Evolutionary conservation across 2,329 filamentous ascomycete species (phyloP).

Genomic region (Seiridium unicorne): DNA sequence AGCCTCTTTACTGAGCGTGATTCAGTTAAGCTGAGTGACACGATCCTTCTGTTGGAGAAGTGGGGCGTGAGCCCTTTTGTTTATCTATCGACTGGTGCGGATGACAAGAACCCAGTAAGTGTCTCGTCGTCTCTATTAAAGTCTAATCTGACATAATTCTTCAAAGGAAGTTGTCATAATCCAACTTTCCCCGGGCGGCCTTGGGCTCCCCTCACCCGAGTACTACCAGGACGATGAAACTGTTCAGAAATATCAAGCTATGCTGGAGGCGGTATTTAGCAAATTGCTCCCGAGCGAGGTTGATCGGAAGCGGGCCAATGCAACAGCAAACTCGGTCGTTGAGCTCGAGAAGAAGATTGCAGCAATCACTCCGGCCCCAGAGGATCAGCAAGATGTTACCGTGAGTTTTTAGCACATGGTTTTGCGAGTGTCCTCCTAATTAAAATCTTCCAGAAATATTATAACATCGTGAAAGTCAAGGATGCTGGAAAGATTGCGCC

Average conservation of each 20-base stretch:
- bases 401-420: slow-evolving; percentile 22
- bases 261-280: slow-evolving; percentile 37
- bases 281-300: slow-evolving; percentile 24
- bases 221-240: slow-evolving; percentile 57
- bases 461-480: slow-evolving; percentile 60
- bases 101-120: slow-evolving; percentile 39
- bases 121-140: not conserved
- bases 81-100: slow-evolving; percentile 34
- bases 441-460: slow-evolving; percentile 48
- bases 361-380: slow-evolving; percentile 53
- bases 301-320: slow-evolving; percentile 18
- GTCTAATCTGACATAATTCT: slow-evolving; percentile 9
- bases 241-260: slow-evolving; percentile 47
- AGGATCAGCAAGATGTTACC: slow-evolving; percentile 60
- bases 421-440: not conserved
- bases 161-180: slow-evolving; percentile 30
- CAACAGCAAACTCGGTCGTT: slow-evolving; percentile 42
- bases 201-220: slow-evolving; percentile 62
- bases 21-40: slow-evolving; percentile 38
- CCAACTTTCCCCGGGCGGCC: slow-evolving; percentile 39
- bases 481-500: slow-evolving; percentile 56
- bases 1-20: slow-evolving; percentile 21
- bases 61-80: slow-evolving; percentile 41
- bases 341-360: slow-evolving; percentile 62
- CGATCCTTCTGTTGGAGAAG: slow-evolving; percentile 44